These are phyloP conservation scores for Fusarium metavorans DNA, from an alignment of 2,329 filamentous ascomycete genomes.

Conservation along the genomic window DNA sequence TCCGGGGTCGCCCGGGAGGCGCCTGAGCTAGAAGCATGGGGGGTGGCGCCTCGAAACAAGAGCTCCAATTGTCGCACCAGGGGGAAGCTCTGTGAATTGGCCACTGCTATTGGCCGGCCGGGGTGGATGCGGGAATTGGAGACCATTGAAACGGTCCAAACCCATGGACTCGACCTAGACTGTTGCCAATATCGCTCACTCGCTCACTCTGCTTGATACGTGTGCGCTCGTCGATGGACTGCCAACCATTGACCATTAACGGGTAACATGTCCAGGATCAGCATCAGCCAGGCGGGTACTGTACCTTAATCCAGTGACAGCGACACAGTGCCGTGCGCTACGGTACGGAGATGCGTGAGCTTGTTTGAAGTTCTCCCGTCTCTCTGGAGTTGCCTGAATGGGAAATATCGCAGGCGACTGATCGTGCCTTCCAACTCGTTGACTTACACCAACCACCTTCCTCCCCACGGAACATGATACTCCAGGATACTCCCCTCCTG, in stretches of 20 bases:
- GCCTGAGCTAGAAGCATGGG: slow-evolving; percentile 35
- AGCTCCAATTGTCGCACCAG: slow-evolving; percentile 1
- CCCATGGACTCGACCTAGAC: slow-evolving; percentile 34
- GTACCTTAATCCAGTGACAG: slow-evolving; percentile 17
- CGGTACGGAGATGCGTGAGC: slow-evolving; percentile 27
- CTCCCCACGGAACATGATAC: neutral
- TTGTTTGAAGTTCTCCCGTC: slow-evolving; percentile 27
- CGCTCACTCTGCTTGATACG: neutral
- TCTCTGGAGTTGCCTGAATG: slow-evolving; percentile 4
- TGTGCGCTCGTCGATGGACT: slow-evolving; percentile 1
- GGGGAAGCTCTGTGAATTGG: slow-evolving; percentile 23
- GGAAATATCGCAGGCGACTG: slow-evolving; percentile 29
- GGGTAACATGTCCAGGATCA: slow-evolving; percentile 13
- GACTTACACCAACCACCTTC: slow-evolving; percentile 16
- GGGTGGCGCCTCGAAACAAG: slow-evolving; percentile 20
- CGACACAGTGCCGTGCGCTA: slow-evolving; percentile 11
- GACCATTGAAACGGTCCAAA: slow-evolving; percentile 31
- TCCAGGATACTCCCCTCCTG: neutral
- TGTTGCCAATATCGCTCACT: slow-evolving; percentile 33
- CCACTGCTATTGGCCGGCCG: slow-evolving; percentile 27
- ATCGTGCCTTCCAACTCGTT: slow-evolving; percentile 10
- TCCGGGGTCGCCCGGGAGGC: slow-evolving; percentile 47
- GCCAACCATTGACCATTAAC: slow-evolving; percentile 13
- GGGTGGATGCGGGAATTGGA: slow-evolving; percentile 41
- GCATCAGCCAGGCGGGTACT: neutral